These are phyloP conservation scores for Aureococcus anophagefferens DNA, from an alignment of 108 stramenopile species.

Conservation along the genomic window DNA sequence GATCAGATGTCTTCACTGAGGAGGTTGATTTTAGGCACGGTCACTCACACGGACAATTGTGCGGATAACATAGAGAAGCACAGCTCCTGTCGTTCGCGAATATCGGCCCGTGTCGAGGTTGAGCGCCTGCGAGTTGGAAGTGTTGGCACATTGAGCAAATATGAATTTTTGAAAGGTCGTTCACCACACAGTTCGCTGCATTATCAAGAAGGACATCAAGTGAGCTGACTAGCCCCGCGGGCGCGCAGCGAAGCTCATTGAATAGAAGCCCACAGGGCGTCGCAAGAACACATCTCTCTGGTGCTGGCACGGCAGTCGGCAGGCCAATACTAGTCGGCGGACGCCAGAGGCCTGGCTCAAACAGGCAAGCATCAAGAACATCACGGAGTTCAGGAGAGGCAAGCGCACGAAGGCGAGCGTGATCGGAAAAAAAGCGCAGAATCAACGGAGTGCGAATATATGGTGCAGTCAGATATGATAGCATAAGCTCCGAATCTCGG, in stretches of 20 bases:
- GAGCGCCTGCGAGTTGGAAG: no score
- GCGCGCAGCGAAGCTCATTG: constrained; percentile 48
- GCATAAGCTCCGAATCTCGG: constrained; percentile 47
- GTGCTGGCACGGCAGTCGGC: constrained; percentile 14
- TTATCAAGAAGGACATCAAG: constrained; percentile 30
- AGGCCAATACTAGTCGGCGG: neutral
- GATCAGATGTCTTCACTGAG: no score
- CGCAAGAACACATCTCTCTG: constrained; percentile 19
- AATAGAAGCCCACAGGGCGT: constrained; percentile 49
- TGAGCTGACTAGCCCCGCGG: constrained; percentile 8
- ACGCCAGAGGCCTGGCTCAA: constrained; percentile 51
- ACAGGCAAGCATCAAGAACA: constrained; percentile 42
- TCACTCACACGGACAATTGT: neutral
- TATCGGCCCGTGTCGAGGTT: constrained; percentile 52
- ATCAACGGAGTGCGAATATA: constrained; percentile 48
- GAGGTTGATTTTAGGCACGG: no score
- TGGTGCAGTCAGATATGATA: constrained; percentile 51
- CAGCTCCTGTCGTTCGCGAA: constrained; percentile 16
- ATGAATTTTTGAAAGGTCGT: no score
- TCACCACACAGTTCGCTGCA: no score
- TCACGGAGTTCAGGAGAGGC: constrained; percentile 36
- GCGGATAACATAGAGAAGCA: constrained; percentile 3
- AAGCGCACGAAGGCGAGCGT: constrained; percentile 32
- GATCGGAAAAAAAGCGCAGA: constrained; percentile 41
- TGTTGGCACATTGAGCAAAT: no score